A percentile compares a stretch with the other conserved stretches of the same genome.
These are phyloP conservation scores for Candida awuae DNA, from an alignment of 805 yeast genomes.

Conservation along the genomic window DNA sequence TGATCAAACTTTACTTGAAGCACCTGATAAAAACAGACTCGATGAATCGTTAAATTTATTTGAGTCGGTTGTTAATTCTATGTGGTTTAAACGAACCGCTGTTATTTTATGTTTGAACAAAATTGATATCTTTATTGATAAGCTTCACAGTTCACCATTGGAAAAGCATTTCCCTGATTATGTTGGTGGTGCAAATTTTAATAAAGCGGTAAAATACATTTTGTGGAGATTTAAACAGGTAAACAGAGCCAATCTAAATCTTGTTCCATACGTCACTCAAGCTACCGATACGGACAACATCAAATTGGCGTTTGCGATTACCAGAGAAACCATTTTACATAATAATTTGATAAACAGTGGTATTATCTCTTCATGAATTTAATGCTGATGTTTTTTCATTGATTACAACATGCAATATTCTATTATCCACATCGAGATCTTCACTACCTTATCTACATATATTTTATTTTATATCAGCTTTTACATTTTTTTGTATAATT, in stretches of 20 bases:
- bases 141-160: slow-evolving; percentile 71
- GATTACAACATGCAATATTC: too few species aligned
- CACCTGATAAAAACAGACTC: slow-evolving; percentile 63
- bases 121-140: slow-evolving; percentile 83
- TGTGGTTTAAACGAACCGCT: slow-evolving; percentile 87
- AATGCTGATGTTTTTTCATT: too few species aligned
- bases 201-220: slow-evolving; percentile 86
- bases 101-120: slow-evolving; percentile 82
- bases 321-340: slow-evolving; percentile 49
- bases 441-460: too few species aligned
- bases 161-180: slow-evolving; percentile 84
- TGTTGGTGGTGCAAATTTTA: slow-evolving; percentile 81
- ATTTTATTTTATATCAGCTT: too few species aligned
- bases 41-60: slow-evolving; percentile 78
- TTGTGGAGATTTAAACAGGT: slow-evolving; percentile 84
- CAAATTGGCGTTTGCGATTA: slow-evolving; percentile 63
- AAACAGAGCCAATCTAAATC: slow-evolving; percentile 71
- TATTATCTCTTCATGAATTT: slow-evolving; percentile 25
- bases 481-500: too few species aligned
- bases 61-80: slow-evolving; percentile 83
- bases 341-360: slow-evolving; percentile 51
- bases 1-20: slow-evolving; percentile 79
- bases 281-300: slow-evolving; percentile 92
- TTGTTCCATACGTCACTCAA: slow-evolving; percentile 88
- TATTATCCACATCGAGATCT: too few species aligned